Conservation (phyloP, 331 rosid species). For the Acacia concinna region DNA sequence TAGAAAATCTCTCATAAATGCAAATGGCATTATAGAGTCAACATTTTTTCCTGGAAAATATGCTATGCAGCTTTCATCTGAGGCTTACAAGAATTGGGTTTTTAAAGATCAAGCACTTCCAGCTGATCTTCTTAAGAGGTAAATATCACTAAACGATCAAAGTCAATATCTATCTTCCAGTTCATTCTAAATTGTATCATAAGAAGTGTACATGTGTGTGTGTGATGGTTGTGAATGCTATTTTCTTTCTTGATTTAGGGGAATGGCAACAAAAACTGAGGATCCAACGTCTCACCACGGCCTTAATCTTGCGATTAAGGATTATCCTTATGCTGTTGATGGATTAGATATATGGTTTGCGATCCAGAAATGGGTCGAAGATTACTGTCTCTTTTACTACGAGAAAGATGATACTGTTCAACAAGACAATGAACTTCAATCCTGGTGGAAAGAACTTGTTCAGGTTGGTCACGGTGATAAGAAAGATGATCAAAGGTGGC, state of each 20-base stretch:
- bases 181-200: too few species aligned
- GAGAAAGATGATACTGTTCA: conserved; percentile 20
- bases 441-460: conserved; percentile 28
- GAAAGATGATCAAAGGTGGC: conserved; percentile 25
- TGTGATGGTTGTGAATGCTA: too few species aligned
- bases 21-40: conserved; percentile 15
- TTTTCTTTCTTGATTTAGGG: conserved; percentile 31
- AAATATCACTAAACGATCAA: not conserved
- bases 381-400: conserved; percentile 56
- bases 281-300: conserved; percentile 54
- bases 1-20: not conserved
- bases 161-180: too few species aligned
- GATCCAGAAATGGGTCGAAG: conserved; percentile 65
- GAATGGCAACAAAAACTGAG: conserved; percentile 56
- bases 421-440: conserved; percentile 20
- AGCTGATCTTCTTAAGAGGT: conserved; percentile 28
- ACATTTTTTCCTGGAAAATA: conserved; percentile 2
- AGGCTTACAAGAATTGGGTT: conserved; percentile 19
- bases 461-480: conserved; percentile 27
- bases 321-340: conserved; percentile 78
- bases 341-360: conserved; percentile 73
- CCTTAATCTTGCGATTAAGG: conserved; percentile 55
- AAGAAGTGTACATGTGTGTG: too few species aligned
- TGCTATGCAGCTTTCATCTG: conserved; percentile 18
- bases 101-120: conserved; percentile 24